Base-by-base conservation (phyloP, 352 stramenopile genomes). In the Globisporangium solare region DNA sequence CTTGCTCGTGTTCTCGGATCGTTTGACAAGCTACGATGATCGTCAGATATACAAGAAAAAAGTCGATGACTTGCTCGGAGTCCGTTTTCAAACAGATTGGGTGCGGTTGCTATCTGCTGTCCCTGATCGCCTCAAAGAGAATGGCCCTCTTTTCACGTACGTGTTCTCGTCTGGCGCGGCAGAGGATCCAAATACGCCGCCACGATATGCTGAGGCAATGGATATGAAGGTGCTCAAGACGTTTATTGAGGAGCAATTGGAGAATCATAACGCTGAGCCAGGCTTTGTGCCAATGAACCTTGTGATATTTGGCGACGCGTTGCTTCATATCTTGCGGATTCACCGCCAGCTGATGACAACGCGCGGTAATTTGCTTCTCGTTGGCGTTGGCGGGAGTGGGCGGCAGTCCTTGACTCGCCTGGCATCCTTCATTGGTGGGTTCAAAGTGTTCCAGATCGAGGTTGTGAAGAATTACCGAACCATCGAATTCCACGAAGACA, bases 391-490 rank as follows among this genome's bases (percentile, higher is more conserved):
- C 35, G 92, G 91, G 1, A 97, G 87, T 52, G 92, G 92, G 5
- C 64, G 92, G 2, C 92, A 97, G 62, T 96, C 83, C 0, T 63
- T 98, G 6, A 97, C 89, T 0, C 75, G 86, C 11, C 65, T 98
- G 0, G 86, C 89, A 10, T 73, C 90, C 3, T 97, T 96, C 60
- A 94, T 97, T 42, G 85, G 83, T 3, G 84, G 84, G 13, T 94
- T 94, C 53, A 91, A 92, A 43, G 60, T 96, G 6, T 97, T 97
- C 43, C 88, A 92, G 54, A 97, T 98, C 48, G 92, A 98, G 71
- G 91, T 98, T 1, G 84, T 89, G n/a, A 98, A 98, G 68, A 96
- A 97, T 37, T 98, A 98, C 52, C 76, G 92, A 13, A 73, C 67
- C 10, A 74, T 86, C 22, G 92, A 98, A 63, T 98, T 97, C 64